Percentiles rank a stretch among this genome's conserved stretches.
Evolutionary conservation across 805 yeast species (phyloP).

Genomic region (Jamesozyma jinghongensis): DNA sequence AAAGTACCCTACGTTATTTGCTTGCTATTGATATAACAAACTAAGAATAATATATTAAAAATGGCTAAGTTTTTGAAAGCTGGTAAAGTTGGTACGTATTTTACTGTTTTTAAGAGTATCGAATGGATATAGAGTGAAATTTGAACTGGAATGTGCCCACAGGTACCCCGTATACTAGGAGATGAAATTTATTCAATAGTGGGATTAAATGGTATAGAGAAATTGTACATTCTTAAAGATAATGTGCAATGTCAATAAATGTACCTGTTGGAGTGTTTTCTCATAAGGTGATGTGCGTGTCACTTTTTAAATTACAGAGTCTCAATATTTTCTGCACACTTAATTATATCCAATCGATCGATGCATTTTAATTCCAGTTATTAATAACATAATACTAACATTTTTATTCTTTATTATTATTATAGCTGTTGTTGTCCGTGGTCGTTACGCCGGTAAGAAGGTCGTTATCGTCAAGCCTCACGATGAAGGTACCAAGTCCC

Average conservation of each 20-base stretch:
- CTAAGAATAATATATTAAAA: constrained; percentile 16
- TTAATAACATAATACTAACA: background rate
- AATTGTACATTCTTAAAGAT: no score
- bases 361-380: background rate
- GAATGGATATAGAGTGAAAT: background rate
- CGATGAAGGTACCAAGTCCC: constrained; percentile 97
- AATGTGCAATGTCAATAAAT: no score
- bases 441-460: constrained; percentile 99
- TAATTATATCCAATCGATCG: no score
- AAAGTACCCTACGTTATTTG: no score
- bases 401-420: constrained; percentile 1
- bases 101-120: background rate
- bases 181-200: no score
- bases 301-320: no score
- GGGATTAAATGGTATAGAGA: no score
- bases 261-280: no score
- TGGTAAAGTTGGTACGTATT: constrained; percentile 79
- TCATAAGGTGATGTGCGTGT: no score
- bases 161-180: no score
- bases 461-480: constrained; percentile 97
- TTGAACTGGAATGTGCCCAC: background rate
- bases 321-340: no score
- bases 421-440: constrained; percentile 95
- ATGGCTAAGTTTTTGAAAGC: constrained; percentile 99
- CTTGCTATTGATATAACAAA: no score